phyloP scores from a whole-genome alignment of 768 basidiomycete species.

The Amanita pallidorosea region DNA sequence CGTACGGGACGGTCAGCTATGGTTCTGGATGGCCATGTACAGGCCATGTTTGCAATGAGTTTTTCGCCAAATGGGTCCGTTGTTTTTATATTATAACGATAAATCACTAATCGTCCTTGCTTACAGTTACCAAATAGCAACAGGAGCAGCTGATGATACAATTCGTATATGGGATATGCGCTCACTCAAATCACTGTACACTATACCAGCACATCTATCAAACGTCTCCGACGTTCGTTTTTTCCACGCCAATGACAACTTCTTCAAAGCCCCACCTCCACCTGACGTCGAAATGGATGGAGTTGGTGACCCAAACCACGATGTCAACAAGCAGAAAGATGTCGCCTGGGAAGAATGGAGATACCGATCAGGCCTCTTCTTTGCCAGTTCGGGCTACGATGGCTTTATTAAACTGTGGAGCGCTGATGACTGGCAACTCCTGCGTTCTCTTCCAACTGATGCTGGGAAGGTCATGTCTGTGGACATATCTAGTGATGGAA shows the following conservation, averaged over 20 bases:
- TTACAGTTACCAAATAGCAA: slow-evolving; percentile 89
- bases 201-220: slow-evolving; percentile 91
- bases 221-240: slow-evolving; percentile 95
- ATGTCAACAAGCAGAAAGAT: slow-evolving; percentile 25
- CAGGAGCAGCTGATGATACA: slow-evolving; percentile 94
- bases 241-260: slow-evolving; percentile 60
- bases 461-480: slow-evolving; percentile 99
- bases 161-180: slow-evolving; percentile 99
- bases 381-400: slow-evolving; percentile 92
- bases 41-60: slow-evolving; percentile 81
- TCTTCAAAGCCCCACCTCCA: slow-evolving; percentile 29
- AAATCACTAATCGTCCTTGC: slow-evolving; percentile 8
- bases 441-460: slow-evolving; percentile 83
- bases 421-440: slow-evolving; percentile 94
- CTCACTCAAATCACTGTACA: slow-evolving; percentile 84
- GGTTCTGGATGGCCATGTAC: slow-evolving; percentile 95
- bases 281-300: slow-evolving; percentile 43
- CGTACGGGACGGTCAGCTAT: slow-evolving; percentile 93
- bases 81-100: slow-evolving; percentile 11
- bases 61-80: slow-evolving; percentile 94
- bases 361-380: slow-evolving; percentile 83
- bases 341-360: slow-evolving; percentile 55
- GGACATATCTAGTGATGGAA: slow-evolving; percentile 77
- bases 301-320: slow-evolving; percentile 27
- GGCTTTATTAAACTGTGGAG: slow-evolving; percentile 94